Conservation (phyloP, 208 protist species). For the Kentomonas sorsogonicus region DNA sequence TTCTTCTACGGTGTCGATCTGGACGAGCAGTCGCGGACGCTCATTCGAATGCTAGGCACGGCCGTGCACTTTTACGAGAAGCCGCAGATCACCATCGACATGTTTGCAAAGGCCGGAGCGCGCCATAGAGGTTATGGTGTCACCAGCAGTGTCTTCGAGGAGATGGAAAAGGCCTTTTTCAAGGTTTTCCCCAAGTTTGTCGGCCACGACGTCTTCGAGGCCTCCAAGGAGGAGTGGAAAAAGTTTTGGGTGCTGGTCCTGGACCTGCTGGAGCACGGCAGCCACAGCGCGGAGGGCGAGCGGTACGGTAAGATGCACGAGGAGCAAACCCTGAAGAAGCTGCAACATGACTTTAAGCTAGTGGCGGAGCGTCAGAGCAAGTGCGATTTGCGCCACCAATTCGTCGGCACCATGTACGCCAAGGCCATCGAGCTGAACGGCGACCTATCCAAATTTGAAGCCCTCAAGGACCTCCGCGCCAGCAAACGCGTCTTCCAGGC, state of each 20-base stretch:
- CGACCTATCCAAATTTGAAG: slow-evolving; percentile 48
- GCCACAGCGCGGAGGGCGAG: slow-evolving; percentile 43
- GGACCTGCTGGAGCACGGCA: slow-evolving; percentile 47
- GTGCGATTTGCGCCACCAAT: slow-evolving; percentile 39
- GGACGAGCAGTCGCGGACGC: slow-evolving; percentile 47
- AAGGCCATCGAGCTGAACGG: slow-evolving; percentile 67
- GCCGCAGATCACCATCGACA: slow-evolving; percentile 41
- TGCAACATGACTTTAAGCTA: slow-evolving; percentile 56
- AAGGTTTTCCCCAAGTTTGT: slow-evolving; percentile 70
- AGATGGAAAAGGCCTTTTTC: slow-evolving; percentile 63
- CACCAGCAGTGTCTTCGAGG: slow-evolving; percentile 33
- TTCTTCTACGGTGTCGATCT: slow-evolving; percentile 62
- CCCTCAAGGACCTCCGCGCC: slow-evolving; percentile 45
- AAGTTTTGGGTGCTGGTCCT: slow-evolving; percentile 55
- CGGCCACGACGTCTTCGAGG: slow-evolving; percentile 43
- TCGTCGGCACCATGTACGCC: slow-evolving; percentile 58
- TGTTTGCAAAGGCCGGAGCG: slow-evolving; percentile 60
- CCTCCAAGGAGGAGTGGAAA: slow-evolving; percentile 52
- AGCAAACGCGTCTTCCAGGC: slow-evolving; percentile 47
- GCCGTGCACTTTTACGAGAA: slow-evolving; percentile 69
- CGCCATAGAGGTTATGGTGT: slow-evolving; percentile 67
- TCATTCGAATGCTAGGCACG: slow-evolving; percentile 58
- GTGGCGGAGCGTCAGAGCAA: slow-evolving; percentile 42
- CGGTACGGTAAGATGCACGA: slow-evolving; percentile 40
- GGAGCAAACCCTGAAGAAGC: slow-evolving; percentile 30